Conservation (phyloP, 1,284 basidiomycete species). For the Cryptococcus sp. region DNA sequence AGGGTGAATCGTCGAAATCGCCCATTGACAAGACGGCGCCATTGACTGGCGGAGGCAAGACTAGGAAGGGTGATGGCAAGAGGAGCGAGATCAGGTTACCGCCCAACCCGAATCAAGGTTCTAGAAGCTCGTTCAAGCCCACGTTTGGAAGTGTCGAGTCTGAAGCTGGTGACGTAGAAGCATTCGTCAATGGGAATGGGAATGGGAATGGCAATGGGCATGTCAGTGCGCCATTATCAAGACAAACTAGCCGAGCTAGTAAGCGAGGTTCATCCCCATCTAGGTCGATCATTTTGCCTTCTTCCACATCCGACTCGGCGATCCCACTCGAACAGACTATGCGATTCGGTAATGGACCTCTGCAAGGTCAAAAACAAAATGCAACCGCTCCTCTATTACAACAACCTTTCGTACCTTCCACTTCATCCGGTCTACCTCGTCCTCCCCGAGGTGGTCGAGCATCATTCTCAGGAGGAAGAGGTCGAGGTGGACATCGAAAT, state of each 20-base stretch:
- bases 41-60: constrained; percentile 2
- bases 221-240: constrained; percentile 20
- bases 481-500: constrained; percentile 16
- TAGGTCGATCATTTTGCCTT: neutral
- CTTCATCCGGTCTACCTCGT: constrained; percentile 17
- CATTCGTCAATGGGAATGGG: constrained; percentile 4
- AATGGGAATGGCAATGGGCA: constrained; percentile 6
- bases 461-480: constrained; percentile 5
- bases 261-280: constrained; percentile 6
- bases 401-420: constrained; percentile 14
- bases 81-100: constrained; percentile 16
- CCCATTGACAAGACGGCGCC: constrained; percentile 5
- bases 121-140: constrained; percentile 13
- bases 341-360: constrained; percentile 8
- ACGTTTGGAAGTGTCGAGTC: constrained; percentile 12
- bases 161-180: constrained; percentile 2
- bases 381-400: constrained; percentile 26
- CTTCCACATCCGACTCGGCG: neutral
- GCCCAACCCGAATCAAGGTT: constrained; percentile 5
- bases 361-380: constrained; percentile 10
- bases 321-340: constrained; percentile 1
- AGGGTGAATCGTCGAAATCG: neutral
- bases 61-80: constrained; percentile 3
- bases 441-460: constrained; percentile 17
- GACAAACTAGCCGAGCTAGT: constrained; percentile 17